Base-by-base conservation (phyloP, 225 moss, liverwort and hornwort species). In the Antitrichia curtipendula region DNA sequence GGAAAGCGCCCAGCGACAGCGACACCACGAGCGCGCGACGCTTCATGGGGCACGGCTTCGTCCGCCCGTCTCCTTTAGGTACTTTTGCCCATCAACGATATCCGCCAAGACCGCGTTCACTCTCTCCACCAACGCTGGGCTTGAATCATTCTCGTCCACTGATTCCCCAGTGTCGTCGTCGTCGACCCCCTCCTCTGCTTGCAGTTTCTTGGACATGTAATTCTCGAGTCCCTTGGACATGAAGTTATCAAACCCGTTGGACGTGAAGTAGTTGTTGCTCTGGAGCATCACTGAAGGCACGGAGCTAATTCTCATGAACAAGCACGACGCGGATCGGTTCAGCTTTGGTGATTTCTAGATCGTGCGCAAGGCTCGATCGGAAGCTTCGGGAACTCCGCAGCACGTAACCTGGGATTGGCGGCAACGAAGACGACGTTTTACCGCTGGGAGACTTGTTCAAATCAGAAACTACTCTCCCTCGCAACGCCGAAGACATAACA, bases 31-130 rank as follows among this genome's bases (percentile, higher is more conserved):
- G 69, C 54, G 82, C 78, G 16, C 93, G 92, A 20, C 92, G 89
- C 79, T 88, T 93, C 92, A 92, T 89, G 20, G 91, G 88, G 41
- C 88, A 86, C 23, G 89, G 73, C 58, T 86, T 88, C 54, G 92
- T 89, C 63, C 88, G 38, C 13, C 89, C 29, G 87, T 93, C 78
- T 92, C 92, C 74, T 85, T 88, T 32, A 88, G 81, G 12, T 57
- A 91, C 41, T 83, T 86, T 84, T 93, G 92, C 6, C 82, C 88
- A 71, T 93, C 91, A 3, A 92, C 88, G 32, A 93, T 43, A 24
- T 93, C 91, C 28, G 89, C 88, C 78, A 93, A 41, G 29, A 93
- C 89, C 7, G 82, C 82, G 85, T 93, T 93, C 49, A 92, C 80
- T 16, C 79, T 82, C 22, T 91, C 89, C n/a, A 92, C 74, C 15